Base-by-base conservation (phyloP, 306 rosid genomes). In the Ormosia semicastrata region DNA sequence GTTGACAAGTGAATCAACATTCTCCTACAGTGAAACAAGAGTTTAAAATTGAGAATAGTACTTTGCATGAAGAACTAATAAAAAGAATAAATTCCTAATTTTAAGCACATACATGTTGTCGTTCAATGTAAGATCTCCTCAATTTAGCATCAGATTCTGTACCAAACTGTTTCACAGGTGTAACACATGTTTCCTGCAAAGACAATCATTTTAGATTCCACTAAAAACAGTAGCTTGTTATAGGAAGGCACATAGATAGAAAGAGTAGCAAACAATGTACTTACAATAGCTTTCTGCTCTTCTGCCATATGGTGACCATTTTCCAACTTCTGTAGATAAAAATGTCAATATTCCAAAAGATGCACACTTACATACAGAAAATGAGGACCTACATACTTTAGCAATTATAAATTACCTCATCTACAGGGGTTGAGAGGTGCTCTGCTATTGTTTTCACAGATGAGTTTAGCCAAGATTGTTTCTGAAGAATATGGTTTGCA, bases 1-100 rank as follows among this genome's bases (percentile, higher is more conserved):
- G 80, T 84, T 86, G 76, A 93, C 86, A 63, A 93, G 94, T 72
- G 91, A 89, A 90, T 94, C 98, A 75, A 92, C 98, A 77, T 84
- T 90, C 89, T 92, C 97, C 98, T 94, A 89, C 56, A 82, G 50
- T 58, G 78, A 75, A 78, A 83, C 47, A 34, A 14, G 70, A 39
- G 60, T 89, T 73, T 78, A 66, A 77, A 37, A 41, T 68, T 36
- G 63, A 62, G 68, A 66, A 62, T 41, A 34, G 44, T 47, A 69
- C 62, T 64, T 44, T 60, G 50, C 43, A 64, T 34, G 44, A 78
- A 78, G 41, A 81, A 66, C 67, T 8, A 56, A 68, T n/a, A 60
- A 71, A 47, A 60, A 11, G 1, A 24, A 24, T 29, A 7, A 30
- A 59, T 24, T 24, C 30, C 64, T 14, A 6, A 78, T 13, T 66